A percentile compares a stretch with the other conserved stretches of the same genome.
phyloP scores from a whole-genome alignment of 2,329 filamentous ascomycete species.

The Diaporthe sp. region DNA sequence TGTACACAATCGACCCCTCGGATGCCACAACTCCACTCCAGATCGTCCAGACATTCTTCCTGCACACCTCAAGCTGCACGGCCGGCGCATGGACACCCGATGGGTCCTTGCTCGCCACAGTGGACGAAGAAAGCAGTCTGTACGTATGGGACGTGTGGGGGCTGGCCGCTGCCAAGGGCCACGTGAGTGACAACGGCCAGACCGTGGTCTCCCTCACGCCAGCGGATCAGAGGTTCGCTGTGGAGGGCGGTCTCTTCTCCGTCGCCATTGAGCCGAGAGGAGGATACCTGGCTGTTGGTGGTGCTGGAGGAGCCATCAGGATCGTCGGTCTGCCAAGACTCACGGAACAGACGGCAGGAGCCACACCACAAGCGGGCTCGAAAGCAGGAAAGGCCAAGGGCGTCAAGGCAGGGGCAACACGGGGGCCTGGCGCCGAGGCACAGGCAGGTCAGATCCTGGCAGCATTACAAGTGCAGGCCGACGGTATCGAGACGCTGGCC shows the following conservation, averaged over 20 bases:
- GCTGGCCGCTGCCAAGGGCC: conserved; percentile 70
- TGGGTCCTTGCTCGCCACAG: conserved; percentile 86
- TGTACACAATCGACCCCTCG: conserved; percentile 83
- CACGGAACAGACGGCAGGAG: conserved; percentile 37
- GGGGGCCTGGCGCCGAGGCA: conserved; percentile 44
- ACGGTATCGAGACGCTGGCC: conserved; percentile 80
- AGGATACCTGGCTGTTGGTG: conserved; percentile 84
- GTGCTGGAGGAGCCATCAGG: conserved; percentile 86
- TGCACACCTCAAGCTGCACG: conserved; percentile 87
- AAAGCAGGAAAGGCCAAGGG: conserved; percentile 37
- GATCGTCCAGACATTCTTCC: conserved; percentile 91
- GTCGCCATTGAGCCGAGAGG: conserved; percentile 85
- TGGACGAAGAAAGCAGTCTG: conserved; percentile 87
- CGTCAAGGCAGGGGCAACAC: conserved; percentile 40
- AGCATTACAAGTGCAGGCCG: conserved; percentile 80
- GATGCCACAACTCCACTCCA: conserved; percentile 72
- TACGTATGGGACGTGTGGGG: conserved; percentile 96
- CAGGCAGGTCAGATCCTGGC: conserved; percentile 76
- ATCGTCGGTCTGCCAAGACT: conserved; percentile 84
- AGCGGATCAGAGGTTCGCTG: conserved; percentile 88
- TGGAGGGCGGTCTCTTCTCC: conserved; percentile 91
- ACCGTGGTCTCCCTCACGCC: conserved; percentile 82
- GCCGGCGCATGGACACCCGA: conserved; percentile 92
- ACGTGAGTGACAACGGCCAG: conserved; percentile 63
- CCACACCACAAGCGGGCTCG: conserved; percentile 34